phyloP scores from a whole-genome alignment of 2,329 filamentous ascomycete species.

The Fusarium compactum region DNA sequence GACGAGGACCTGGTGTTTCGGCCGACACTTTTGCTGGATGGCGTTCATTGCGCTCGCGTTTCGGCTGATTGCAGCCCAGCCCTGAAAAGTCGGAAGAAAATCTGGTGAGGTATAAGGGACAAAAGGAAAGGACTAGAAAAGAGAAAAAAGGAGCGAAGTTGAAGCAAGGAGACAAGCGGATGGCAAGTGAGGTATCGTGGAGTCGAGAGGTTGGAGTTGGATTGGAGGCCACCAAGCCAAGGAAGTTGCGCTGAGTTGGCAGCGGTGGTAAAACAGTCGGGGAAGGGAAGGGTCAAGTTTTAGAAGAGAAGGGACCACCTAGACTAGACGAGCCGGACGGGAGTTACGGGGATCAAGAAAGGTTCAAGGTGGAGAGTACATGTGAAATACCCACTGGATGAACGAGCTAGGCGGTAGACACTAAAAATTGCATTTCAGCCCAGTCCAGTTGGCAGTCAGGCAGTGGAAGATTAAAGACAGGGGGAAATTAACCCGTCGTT shows the following conservation, averaged over 20 bases:
- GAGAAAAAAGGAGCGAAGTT: conserved; percentile 1
- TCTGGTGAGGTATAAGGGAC: neutral
- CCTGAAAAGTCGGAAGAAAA: conserved; percentile 11
- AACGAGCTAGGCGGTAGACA: neutral
- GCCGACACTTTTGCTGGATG: conserved; percentile 77
- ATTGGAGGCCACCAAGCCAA: conserved; percentile 27
- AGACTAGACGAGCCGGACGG: conserved; percentile 19
- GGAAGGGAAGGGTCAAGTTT: conserved; percentile 36
- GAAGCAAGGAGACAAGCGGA: conserved; percentile 11
- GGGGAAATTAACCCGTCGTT: conserved; percentile 32
- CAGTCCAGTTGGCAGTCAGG: conserved; percentile 13
- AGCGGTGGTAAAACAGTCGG: conserved; percentile 36
- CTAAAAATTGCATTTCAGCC: conserved; percentile 28
- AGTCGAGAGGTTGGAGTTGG: conserved; percentile 3
- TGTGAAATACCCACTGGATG: conserved; percentile 26
- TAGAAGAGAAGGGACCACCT: conserved; percentile 28
- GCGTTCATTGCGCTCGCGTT: conserved; percentile 66
- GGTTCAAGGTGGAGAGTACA: conserved; percentile 24
- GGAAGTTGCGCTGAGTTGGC: conserved; percentile 30
- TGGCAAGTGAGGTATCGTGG: conserved; percentile 10
- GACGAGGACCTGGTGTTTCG: conserved; percentile 96
- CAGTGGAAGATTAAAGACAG: conserved; percentile 33
- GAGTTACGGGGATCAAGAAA: conserved; percentile 26
- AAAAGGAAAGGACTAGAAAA: neutral
- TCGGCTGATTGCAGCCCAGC: conserved; percentile 39